These are phyloP conservation scores for Symbiotaphrina buchneri DNA, from an alignment of 495 filamentous ascomycete species.

Conservation along the genomic window DNA sequence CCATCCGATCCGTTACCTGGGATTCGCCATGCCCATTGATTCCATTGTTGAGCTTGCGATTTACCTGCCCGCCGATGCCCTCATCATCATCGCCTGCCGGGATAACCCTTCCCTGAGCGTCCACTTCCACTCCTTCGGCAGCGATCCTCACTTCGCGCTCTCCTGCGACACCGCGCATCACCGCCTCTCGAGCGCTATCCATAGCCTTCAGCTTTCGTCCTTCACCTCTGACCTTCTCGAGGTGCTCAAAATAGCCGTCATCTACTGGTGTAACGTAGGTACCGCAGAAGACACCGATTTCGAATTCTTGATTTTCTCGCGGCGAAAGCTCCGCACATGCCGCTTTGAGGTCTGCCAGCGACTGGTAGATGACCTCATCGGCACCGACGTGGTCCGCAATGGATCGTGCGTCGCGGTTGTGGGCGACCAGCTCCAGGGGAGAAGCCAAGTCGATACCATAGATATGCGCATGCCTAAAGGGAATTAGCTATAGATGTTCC, in stretches of 20 bases:
- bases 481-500: conserved; percentile 3
- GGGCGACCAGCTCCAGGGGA: conserved; percentile 63
- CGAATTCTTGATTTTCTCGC: conserved; percentile 40
- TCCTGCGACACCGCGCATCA: conserved; percentile 34
- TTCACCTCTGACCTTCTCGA: conserved; percentile 55
- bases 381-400: conserved; percentile 72
- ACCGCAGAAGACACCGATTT: conserved; percentile 93
- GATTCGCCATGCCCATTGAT: too few species aligned
- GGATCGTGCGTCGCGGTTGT: conserved; percentile 39
- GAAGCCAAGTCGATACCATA: conserved; percentile 87
- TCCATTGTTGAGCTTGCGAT: too few species aligned
- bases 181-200: conserved; percentile 43
- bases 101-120: conserved; percentile 31
- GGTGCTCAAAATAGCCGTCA: conserved; percentile 68
- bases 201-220: conserved; percentile 47
- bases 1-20: conserved; percentile 28
- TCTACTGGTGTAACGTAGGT: conserved; percentile 69
- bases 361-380: conserved; percentile 83
- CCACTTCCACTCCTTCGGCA: conserved; percentile 35
- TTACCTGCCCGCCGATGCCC: neutral
- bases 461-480: conserved; percentile 33
- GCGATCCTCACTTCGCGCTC: conserved; percentile 37
- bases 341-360: conserved; percentile 58
- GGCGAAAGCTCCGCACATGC: conserved; percentile 54
- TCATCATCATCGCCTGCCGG: conserved; percentile 10